Evolutionary conservation across 768 basidiomycete genomes (phyloP), one percentile per base, ranked within the genome.

Genomic region (Tylopilus vinaceipallidus): DNA sequence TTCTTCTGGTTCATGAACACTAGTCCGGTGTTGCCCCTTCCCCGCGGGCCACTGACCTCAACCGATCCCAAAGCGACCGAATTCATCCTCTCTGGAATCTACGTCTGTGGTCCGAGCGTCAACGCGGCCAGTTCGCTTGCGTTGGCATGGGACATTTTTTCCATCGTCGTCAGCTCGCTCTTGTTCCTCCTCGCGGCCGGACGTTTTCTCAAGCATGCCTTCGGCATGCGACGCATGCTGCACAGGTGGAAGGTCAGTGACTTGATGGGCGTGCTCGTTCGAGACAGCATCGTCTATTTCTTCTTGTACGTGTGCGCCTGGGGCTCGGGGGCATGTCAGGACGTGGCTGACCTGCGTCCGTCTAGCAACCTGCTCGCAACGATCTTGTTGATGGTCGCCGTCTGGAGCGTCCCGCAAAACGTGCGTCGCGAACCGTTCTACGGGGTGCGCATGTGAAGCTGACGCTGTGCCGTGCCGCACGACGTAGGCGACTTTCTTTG

Each of bases 271-370:
- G 42, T 56, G 23, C 54, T 62, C 33, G 45, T 46, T 14, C 36
- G 43, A 22, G 60, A 62, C 24, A 62, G 48, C 36, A 62, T 52
- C 26, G 3, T 59, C 36, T 60, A 56, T 7, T 59, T 54, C 49
- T 51, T 50, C 20, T 20, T 62, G 61, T 63, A 23, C 27, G 60
- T 49, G 6, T 14, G 23, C n/a, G 6, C 16, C 4, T 29, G 9
- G 27, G 4, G n/a, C 19, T 22, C n/a, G 13, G 13, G 6, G 10
- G 17, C 13, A 3, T 16, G 19, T 13, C 3, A 14, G 13, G 19
- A 6, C 14, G 6, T 6, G 17, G 20, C 12, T 59, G 37, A 56
- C 19, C 10, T 2, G 3, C 2, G 11, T 20, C 17, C 5, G 10
- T n/a, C 2, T 19, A 59, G 60, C 19, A 59, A 59, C 27, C 4